Base-by-base conservation (phyloP, 768 basidiomycete genomes). In the Hygrocybe punicea region DNA sequence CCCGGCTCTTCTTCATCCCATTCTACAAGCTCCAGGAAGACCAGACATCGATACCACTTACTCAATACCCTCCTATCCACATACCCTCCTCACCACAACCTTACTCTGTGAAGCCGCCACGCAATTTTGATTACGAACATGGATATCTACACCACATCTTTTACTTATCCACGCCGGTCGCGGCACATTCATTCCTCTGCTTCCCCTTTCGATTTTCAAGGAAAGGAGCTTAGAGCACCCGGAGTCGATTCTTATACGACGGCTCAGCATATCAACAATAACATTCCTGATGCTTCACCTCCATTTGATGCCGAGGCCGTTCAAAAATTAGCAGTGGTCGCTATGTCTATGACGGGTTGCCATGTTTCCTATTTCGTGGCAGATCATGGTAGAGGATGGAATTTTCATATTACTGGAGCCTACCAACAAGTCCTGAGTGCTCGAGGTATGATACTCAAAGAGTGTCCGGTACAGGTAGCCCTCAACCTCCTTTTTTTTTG, bases 91-190 rank as follows among this genome's bases (percentile, higher is more conserved):
- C 56, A 40, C 29, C 56, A 65, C 67, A 71, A 72, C 67, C 70
- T 68, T 62, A 65, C 58, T 57, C 62, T 62, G 55, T 55, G 55
- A 63, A 56, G 54, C 57, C 59, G 61, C 60, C 55, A 62, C 68
- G 44, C 53, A 48, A 52, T 40, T 56, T 51, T 42, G 53, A 56
- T 62, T 63, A 57, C 67, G 58, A 62, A 65, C 69, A 95, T 97
- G 94, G 94, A 97, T 71, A 84, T 95, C 70, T 96, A 95, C 83
- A 91, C 93, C 55, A 91, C 91, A 63, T 91, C 93, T 67, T 95
- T 97, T 81, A 87, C 87, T 64, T 89, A 90, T 76, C 92, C 93
- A 67, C 88, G 90, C 77, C 81, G 87, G 71, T 81, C 86, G 69
- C 85, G 85, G 68, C 82, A 82, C 73, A 74, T 79, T 76, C 84